These are phyloP conservation scores for Penicillium sp. DNA, from an alignment of 2,329 filamentous ascomycete species.

Conservation along the genomic window DNA sequence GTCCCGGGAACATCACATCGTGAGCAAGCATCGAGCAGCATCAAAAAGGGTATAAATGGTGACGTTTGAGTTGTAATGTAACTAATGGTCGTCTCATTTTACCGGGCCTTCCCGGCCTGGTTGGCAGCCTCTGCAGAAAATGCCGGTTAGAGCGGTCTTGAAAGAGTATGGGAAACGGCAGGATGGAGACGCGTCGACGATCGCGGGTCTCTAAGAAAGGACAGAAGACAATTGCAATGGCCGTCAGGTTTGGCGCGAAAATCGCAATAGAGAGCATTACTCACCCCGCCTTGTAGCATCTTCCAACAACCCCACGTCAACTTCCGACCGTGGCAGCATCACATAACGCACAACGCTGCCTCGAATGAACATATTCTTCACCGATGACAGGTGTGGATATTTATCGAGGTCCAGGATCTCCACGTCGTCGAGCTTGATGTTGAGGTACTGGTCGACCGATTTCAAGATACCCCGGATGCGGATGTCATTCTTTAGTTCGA, in stretches of 20 bases:
- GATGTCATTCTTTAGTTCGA: constrained; percentile 99
- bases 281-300: constrained; percentile 84
- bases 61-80: constrained; percentile 15
- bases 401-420: constrained; percentile 87
- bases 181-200: neutral
- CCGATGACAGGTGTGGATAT: constrained; percentile 86
- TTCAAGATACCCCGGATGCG: constrained; percentile 93
- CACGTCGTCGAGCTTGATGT: constrained; percentile 98
- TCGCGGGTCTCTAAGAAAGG: no score
- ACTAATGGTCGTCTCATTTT: constrained; percentile 23
- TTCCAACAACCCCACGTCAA: constrained; percentile 82
- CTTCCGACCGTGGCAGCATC: constrained; percentile 74
- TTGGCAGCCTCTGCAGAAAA: constrained; percentile 46
- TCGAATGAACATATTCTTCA: constrained; percentile 94
- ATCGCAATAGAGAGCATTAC: constrained; percentile 16
- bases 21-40: constrained; percentile 13
- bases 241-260: neutral
- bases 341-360: constrained; percentile 92
- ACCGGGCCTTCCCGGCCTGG: constrained; percentile 50
- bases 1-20: constrained; percentile 11
- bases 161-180: neutral
- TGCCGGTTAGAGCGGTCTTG: constrained; percentile 9
- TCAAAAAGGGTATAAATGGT: constrained; percentile 18
- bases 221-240: neutral
- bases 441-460: constrained; percentile 97